A percentile compares a stretch with the other conserved stretches of the same genome.
phyloP scores from a whole-genome alignment of 208 protist genomes.

The Trypanosomatidae sp. region DNA sequence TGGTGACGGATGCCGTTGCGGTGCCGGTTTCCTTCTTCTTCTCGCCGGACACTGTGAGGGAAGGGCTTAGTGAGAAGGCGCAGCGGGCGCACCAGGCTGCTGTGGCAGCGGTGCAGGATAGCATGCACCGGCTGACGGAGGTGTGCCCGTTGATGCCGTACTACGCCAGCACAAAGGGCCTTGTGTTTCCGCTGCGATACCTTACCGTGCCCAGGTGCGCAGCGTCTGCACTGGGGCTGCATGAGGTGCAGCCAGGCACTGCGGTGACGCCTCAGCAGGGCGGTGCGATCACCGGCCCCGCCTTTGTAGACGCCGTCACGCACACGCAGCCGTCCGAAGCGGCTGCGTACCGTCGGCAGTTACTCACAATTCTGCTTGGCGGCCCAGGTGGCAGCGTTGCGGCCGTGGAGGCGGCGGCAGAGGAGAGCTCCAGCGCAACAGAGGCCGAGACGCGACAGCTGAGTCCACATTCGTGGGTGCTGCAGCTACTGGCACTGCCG shows the following conservation, averaged over 20 bases:
- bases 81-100: constrained; percentile 5
- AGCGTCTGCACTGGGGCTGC: constrained; percentile 9
- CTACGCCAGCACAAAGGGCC: constrained; percentile 5
- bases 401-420: not conserved
- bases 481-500: constrained; percentile 19
- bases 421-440: not conserved
- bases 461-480: constrained; percentile 11
- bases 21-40: constrained; percentile 5
- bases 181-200: constrained; percentile 13
- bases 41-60: not conserved
- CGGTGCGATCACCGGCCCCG: not conserved
- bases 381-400: not conserved
- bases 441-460: not conserved
- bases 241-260: not conserved
- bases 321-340: not conserved
- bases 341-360: constrained; percentile 7
- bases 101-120: constrained; percentile 7
- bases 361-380: constrained; percentile 5
- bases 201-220: constrained; percentile 10
- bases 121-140: constrained; percentile 3
- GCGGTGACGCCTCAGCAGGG: not conserved
- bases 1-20: not conserved
- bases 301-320: constrained; percentile 9
- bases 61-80: not conserved
- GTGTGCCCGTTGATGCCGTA: constrained; percentile 12